Base-by-base conservation (phyloP, 345 rosid species). In the Cardamine chenopodiifolia region DNA sequence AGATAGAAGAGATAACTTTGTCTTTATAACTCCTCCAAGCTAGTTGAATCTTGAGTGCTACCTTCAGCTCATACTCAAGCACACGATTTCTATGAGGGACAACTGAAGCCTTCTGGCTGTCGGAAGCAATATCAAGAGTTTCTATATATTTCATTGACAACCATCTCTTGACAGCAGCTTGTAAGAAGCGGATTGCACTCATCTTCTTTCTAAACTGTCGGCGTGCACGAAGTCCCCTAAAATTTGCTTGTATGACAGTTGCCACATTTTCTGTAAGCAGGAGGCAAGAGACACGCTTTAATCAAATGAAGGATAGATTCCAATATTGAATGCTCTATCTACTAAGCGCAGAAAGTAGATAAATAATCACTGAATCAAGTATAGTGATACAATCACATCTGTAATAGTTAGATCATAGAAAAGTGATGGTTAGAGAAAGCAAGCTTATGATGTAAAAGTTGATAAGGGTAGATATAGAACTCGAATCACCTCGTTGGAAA, bases 261-360 rank as follows among this genome's bases (percentile, higher is more conserved):
- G 89, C 92, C 20, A 96, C 91, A 78, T 34, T 80, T 68, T 85
- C 93, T 87, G 81, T 69, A 80, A 76, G 69, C 54, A 74, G 58
- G 40, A 68, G 40, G 17, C 58, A 74, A 61, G 57, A 68, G 22
- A 8, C 20, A 67, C n/a, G n/a, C n/a, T n/a, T n/a, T 14, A 31
- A 57, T 70, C 34, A 60, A 72, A 39, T 34, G 29, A 57, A 54
- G 52, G 61, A 72, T 49, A 52, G 48, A 28, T 62, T 74, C 52
- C 31, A 6, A 57, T 66, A 18, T 58, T 53, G 29, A 61, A 8
- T 52, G 44, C 57, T 62, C 56, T 40, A 29, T 52, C 52, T 14
- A 62, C 57, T 25, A 59, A 49, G 71, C 20, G 47, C n/a, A 39
- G 19, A 64, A 53, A 18, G 25, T 60, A 50, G n/a, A 26, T 35